Evolutionary conservation across 2,329 filamentous ascomycete genomes (phyloP).

Genomic region (Corinectria fuckeliana): DNA sequence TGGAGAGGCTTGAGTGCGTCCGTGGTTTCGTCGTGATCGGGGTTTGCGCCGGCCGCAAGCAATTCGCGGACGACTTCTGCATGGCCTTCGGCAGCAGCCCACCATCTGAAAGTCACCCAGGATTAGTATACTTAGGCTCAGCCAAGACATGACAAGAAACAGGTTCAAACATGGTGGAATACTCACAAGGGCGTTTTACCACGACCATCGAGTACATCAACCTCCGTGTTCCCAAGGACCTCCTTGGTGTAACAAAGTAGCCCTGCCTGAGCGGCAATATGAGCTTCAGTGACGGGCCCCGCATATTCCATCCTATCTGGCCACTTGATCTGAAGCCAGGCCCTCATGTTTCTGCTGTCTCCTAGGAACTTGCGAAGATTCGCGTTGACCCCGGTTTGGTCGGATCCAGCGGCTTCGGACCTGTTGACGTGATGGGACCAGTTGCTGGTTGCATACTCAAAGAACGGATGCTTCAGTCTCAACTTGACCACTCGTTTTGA

Average conservation of each 20-base stretch:
- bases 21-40: conserved; percentile 23
- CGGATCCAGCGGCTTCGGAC: conserved; percentile 25
- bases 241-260: conserved; percentile 27
- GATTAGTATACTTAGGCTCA: background rate
- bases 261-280: conserved; percentile 28
- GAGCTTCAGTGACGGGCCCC: conserved; percentile 10
- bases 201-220: conserved; percentile 20
- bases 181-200: conserved; percentile 35
- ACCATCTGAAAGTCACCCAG: conserved; percentile 16
- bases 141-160: background rate
- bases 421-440: conserved; percentile 39
- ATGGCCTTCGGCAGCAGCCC: conserved; percentile 36
- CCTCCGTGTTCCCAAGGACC: conserved; percentile 19
- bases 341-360: conserved; percentile 5
- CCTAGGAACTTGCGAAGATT: conserved; percentile 18
- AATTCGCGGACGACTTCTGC: conserved; percentile 24
- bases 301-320: background rate
- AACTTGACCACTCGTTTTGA: conserved; percentile 1
- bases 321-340: conserved; percentile 25
- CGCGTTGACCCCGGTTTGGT: conserved; percentile 20
- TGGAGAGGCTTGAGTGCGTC: conserved; percentile 45
- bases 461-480: conserved; percentile 35
- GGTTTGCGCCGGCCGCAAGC: conserved; percentile 35
- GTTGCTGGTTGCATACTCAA: conserved; percentile 39
- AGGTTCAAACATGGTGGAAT: no score